Percentiles rank a stretch among this genome's conserved stretches.
Conservation (phyloP, 139 green algal species). For the Coelastrella sp. region DNA sequence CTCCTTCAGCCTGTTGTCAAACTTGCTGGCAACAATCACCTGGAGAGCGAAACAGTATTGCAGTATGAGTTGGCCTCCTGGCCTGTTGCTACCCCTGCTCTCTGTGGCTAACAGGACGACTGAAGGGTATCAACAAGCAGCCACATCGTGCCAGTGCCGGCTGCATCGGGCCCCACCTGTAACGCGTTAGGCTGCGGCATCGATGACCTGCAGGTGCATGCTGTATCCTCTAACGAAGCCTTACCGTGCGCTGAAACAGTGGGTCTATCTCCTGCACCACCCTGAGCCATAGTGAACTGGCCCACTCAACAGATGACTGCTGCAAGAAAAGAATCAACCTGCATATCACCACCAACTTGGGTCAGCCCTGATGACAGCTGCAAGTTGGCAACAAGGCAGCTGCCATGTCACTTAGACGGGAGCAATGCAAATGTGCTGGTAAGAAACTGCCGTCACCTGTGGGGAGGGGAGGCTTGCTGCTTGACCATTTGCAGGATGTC, state of each 20-base stretch:
- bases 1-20: constrained; percentile 97
- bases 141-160: too few relatives aligned
- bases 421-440: too few relatives aligned
- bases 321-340: constrained; percentile 97
- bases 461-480: constrained; percentile 80
- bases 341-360: background rate
- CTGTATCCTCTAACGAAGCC: background rate
- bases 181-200: too few relatives aligned
- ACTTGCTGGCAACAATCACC: constrained; percentile 95
- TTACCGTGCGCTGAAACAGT: constrained; percentile 68
- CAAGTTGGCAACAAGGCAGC: too few relatives aligned
- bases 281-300: constrained; percentile 91
- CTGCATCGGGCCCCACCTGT: too few relatives aligned
- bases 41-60: constrained; percentile 19
- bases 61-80: too few relatives aligned
- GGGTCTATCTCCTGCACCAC: constrained; percentile 95
- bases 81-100: too few relatives aligned
- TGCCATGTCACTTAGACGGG: too few relatives aligned
- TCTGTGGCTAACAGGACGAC: too few relatives aligned
- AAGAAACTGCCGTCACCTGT: constrained; percentile 67
- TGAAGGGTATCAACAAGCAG: too few relatives aligned
- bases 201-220: too few relatives aligned
- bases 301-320: constrained; percentile 95
- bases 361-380: background rate
- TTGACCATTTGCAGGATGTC: constrained; percentile 97